Evolutionary conservation across 1,284 basidiomycete species (phyloP).

Genomic region (Ustilago trichophora): DNA sequence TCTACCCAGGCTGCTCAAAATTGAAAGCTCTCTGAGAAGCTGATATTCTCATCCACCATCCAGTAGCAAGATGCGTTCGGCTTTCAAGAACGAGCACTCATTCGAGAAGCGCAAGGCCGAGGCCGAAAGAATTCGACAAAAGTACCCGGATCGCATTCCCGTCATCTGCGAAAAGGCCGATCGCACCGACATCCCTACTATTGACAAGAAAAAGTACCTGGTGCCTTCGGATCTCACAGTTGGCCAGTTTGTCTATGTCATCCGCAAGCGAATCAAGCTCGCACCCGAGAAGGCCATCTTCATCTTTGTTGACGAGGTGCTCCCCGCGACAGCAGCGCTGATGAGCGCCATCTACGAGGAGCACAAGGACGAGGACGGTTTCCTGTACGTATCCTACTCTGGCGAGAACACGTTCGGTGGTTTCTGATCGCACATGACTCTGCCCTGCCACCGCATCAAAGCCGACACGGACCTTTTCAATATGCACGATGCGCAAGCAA

Average conservation of each 20-base stretch:
- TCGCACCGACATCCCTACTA: conserved; percentile 96
- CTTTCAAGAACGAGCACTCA: conserved; percentile 99
- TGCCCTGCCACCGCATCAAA: neutral
- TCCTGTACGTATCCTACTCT: conserved; percentile 63
- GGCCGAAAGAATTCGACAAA: conserved; percentile 92
- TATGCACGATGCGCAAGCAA: neutral
- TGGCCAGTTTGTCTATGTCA: conserved; percentile 94
- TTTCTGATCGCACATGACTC: neutral
- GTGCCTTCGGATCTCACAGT: conserved; percentile 99
- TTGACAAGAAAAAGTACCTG: conserved; percentile 99
- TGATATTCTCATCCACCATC: too few relatives aligned
- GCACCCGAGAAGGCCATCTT: conserved; percentile 91
- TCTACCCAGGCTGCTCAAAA: too few relatives aligned
- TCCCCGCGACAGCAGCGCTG: conserved; percentile 95
- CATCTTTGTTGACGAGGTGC: conserved; percentile 79
- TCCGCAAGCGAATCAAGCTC: conserved; percentile 99
- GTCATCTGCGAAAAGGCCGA: conserved; percentile 99
- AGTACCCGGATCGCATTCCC: conserved; percentile 97
- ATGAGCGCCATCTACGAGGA: conserved; percentile 99
- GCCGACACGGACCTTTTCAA: neutral
- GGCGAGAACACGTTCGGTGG: conserved; percentile 61
- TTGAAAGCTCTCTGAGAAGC: too few relatives aligned
- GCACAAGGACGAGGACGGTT: conserved; percentile 72
- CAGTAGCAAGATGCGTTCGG: conserved; percentile 80
- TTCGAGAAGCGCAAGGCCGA: conserved; percentile 99